Evolutionary conservation across 352 stramenopile species (phyloP).

Genomic region (Globisporangium uncinulatum): DNA sequence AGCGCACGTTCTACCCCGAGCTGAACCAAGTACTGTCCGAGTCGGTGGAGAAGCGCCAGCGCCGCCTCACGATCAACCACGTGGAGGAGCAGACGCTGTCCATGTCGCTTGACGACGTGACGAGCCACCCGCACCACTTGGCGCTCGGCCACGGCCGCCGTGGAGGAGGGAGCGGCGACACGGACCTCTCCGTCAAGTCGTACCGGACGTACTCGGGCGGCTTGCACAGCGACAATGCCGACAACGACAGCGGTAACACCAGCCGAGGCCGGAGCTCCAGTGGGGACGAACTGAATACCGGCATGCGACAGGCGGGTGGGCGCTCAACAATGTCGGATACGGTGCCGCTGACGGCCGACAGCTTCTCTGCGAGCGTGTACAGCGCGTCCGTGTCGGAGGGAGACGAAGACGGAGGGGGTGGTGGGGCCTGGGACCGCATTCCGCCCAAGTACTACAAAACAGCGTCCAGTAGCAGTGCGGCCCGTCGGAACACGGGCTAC

Average conservation of each 20-base stretch:
- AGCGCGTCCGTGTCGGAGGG: conserved; percentile 38
- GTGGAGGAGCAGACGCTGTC: conserved; percentile 69
- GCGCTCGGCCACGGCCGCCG: too few relatives aligned
- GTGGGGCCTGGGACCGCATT: conserved; percentile 31
- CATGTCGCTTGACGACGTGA: conserved; percentile 73
- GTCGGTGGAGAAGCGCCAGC: conserved; percentile 32
- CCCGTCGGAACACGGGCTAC: conserved; percentile 59
- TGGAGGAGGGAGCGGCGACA: conserved; percentile 17
- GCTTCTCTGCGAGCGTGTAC: conserved; percentile 62
- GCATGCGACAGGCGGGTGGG: neutral
- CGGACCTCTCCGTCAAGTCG: conserved; percentile 40
- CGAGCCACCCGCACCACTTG: too few relatives aligned
- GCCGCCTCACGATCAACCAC: conserved; percentile 67
- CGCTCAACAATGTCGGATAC: conserved; percentile 21
- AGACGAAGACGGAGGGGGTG: conserved; percentile 28
- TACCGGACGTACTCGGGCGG: conserved; percentile 15
- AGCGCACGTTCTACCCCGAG: conserved; percentile 70
- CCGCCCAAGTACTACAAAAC: conserved; percentile 29
- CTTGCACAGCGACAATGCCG: conserved; percentile 17
- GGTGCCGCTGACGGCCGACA: conserved; percentile 26
- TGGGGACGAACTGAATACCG: conserved; percentile 5
- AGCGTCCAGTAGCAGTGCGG: conserved; percentile 14
- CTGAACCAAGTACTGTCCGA: conserved; percentile 67
- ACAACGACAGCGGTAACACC: neutral
- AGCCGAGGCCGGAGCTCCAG: too few relatives aligned